phyloP scores from a whole-genome alignment of 306 rosid species.

The Medicago ruthenica region DNA sequence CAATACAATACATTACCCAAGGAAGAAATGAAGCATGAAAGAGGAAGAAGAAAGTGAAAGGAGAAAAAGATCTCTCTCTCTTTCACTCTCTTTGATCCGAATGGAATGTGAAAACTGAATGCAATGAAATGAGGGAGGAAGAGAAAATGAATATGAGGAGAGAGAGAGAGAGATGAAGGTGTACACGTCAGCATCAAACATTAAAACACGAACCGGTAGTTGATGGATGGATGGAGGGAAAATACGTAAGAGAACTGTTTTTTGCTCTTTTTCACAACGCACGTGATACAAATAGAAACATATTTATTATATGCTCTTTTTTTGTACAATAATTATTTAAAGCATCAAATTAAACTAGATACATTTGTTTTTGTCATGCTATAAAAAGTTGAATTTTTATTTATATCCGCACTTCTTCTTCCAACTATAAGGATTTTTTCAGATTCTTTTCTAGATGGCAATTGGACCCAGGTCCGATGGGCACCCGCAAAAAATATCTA shows the following conservation, averaged over 20 bases:
- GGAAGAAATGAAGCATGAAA: neutral
- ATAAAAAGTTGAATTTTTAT: too few relatives aligned
- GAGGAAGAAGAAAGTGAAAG: neutral
- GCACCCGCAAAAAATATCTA: too few relatives aligned
- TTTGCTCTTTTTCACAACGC: too few relatives aligned
- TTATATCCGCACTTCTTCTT: too few relatives aligned
- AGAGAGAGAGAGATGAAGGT: neutral
- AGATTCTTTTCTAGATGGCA: too few relatives aligned
- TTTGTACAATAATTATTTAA: too few relatives aligned
- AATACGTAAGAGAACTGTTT: conserved; percentile 15
- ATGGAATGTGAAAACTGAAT: neutral
- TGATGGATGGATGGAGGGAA: neutral
- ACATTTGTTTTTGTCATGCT: too few relatives aligned
- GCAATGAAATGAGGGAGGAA: neutral
- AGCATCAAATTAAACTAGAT: too few relatives aligned
- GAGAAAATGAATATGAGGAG: neutral
- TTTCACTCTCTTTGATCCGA: neutral
- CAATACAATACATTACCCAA: neutral
- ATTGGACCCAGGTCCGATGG: too few relatives aligned
- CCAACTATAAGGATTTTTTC: too few relatives aligned
- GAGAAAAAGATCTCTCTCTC: neutral
- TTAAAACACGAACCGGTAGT: neutral
- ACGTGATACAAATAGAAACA: too few relatives aligned
- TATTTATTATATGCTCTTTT: too few relatives aligned
- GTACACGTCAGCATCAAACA: neutral